Conservation (phyloP, 495 filamentous ascomycete species). For the Saxophila tyrrhenica region DNA sequence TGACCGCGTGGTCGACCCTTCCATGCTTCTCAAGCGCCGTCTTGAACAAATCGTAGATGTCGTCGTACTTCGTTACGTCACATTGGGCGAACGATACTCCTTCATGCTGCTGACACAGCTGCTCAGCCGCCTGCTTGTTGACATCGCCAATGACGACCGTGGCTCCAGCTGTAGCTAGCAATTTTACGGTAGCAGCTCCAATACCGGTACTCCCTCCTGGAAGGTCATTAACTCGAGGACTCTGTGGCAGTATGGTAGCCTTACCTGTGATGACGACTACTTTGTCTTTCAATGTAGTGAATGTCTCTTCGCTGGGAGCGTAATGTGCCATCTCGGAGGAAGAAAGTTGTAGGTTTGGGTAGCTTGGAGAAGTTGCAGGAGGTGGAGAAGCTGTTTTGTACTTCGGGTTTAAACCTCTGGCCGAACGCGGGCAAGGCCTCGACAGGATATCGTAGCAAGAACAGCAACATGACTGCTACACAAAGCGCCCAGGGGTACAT, state of each 20-base stretch:
- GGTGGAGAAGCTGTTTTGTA: not conserved
- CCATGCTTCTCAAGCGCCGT: conserved; percentile 2
- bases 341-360: not conserved
- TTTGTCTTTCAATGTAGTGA: conserved; percentile 3
- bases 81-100: conserved; percentile 2
- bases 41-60: conserved; percentile 10
- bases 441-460: no score
- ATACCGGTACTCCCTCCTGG: conserved; percentile 8
- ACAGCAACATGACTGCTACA: no score
- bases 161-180: conserved; percentile 3
- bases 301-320: not conserved
- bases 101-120: not conserved
- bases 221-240: not conserved
- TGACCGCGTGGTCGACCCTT: conserved; percentile 12
- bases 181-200: conserved; percentile 7
- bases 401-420: no score
- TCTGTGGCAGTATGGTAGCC: not conserved
- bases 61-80: conserved; percentile 11
- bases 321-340: not conserved
- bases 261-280: conserved; percentile 14
- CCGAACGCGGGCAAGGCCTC: no score
- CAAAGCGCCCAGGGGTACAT: no score
- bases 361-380: not conserved
- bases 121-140: conserved; percentile 1
- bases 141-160: conserved; percentile 14